Evolutionary conservation across 441 rosid species (phyloP), one percentile per base, ranked within the genome.

Genomic region (Arabidopsis hybrid): DNA sequence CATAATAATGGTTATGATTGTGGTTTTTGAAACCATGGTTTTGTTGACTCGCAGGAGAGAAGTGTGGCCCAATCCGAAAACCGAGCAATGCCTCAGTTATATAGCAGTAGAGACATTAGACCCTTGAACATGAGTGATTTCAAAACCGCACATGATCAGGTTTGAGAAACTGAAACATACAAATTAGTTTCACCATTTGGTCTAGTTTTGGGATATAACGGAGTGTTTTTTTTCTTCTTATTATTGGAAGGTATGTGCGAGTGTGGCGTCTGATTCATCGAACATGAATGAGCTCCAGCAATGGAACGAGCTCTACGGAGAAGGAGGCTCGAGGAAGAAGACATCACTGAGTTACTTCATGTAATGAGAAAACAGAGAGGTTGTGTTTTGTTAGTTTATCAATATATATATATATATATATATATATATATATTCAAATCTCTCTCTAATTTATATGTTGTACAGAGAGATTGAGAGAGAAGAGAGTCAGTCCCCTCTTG

Each of bases 281-380:
- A 96, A 89, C 74, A 96, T 93, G 97, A 96, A 81, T 43, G 98
- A 96, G 84, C 90, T 96, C 35, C 88, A 89, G 35, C 97, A 91
- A 58, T 96, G 99, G 99, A 96, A 96, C 61, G 98, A 96, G 43
- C 70, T 96, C 12, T 96, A 96, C 18, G 99, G 99, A 49, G 99
- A 96, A 84, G 99, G 99, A 17, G 99, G 99, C 32, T 89, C 99
- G 1, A 90, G 98, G 78, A 96, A 93, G 90, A 93, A 82, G 86
- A 83, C 71, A 35, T 84, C 97, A n/a, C 87, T 93, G 5, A 96
- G 98, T 83, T 96, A 96, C 80, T 96, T 93, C 84, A 91, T 95
- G 98, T 95, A 95, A 81, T 79, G 49, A 18, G 58, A 63, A 38
- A 26, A 55, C 36, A 49, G 61, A 69, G 79, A 69, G 11, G 53